Evolutionary conservation across 2,329 filamentous ascomycete species (phyloP).

Genomic region (Calycina marina): DNA sequence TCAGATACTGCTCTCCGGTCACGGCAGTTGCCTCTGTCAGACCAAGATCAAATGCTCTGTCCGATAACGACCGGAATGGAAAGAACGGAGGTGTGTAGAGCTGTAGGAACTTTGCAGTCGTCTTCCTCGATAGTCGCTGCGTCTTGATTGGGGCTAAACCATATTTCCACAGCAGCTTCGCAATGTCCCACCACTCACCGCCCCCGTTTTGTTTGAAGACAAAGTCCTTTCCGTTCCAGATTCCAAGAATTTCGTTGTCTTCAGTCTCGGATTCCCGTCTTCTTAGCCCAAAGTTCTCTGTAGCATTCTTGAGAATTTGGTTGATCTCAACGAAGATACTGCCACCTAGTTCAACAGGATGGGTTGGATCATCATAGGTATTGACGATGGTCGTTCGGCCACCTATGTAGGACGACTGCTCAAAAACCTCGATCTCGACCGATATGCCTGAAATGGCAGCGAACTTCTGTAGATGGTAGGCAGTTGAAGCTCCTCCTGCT

Average conservation of each 20-base stretch:
- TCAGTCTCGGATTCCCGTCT: slow-evolving; percentile 31
- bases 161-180: slow-evolving; percentile 74
- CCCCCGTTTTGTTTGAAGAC: slow-evolving; percentile 48
- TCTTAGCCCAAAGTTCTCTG: slow-evolving; percentile 53
- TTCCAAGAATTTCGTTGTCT: slow-evolving; percentile 40
- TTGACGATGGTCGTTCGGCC: slow-evolving; percentile 79
- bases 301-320: slow-evolving; percentile 63
- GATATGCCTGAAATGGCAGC: slow-evolving; percentile 41
- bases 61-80: slow-evolving; percentile 65
- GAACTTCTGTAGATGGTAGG: slow-evolving; percentile 67
- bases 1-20: slow-evolving; percentile 62
- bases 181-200: slow-evolving; percentile 65
- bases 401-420: slow-evolving; percentile 62
- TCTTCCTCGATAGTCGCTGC: slow-evolving; percentile 54
- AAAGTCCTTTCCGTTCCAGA: slow-evolving; percentile 73
- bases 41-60: slow-evolving; percentile 51
- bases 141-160: slow-evolving; percentile 64
- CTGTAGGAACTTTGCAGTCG: slow-evolving; percentile 57
- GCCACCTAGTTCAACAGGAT: slow-evolving; percentile 74
- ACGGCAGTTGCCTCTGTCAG: slow-evolving; percentile 50
- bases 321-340: slow-evolving; percentile 86
- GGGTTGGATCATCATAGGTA: slow-evolving; percentile 49
- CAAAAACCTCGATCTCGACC: slow-evolving; percentile 77
- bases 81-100: slow-evolving; percentile 75
- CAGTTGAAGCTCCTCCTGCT: slow-evolving; percentile 72